Conservation (phyloP, 2,329 filamentous ascomycete genomes). For the Emergomyces africanus region DNA sequence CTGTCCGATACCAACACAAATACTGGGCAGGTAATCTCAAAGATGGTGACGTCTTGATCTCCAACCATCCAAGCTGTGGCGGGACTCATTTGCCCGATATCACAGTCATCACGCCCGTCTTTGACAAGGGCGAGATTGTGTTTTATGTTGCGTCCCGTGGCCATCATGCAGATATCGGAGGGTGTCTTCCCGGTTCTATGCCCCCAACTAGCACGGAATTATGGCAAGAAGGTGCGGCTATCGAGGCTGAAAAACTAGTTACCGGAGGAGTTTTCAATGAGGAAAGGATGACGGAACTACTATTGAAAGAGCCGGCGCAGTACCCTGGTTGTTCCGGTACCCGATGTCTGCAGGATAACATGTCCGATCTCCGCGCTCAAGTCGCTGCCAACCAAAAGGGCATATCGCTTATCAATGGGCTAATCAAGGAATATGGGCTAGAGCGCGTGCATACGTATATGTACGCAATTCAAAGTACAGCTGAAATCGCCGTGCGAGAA, state of each 20-base stretch:
- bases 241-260: constrained; percentile 49
- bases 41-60: constrained; percentile 63
- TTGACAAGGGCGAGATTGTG: constrained; percentile 54
- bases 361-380: constrained; percentile 78
- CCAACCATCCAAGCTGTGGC: constrained; percentile 70
- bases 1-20: constrained; percentile 62
- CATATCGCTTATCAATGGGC: constrained; percentile 58
- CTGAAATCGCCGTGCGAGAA: constrained; percentile 60
- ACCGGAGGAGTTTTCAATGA: constrained; percentile 69
- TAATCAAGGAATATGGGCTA: constrained; percentile 68
- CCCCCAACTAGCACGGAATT: constrained; percentile 44
- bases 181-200: constrained; percentile 72
- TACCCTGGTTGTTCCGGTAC: constrained; percentile 68
- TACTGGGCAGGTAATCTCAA: constrained; percentile 63
- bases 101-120: constrained; percentile 65
- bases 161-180: constrained; percentile 75
- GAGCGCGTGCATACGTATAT: constrained; percentile 73
- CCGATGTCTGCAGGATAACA: constrained; percentile 65
- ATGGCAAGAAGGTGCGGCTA: constrained; percentile 36
- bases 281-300: constrained; percentile 55
- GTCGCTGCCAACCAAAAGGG: constrained; percentile 80
- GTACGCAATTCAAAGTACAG: constrained; percentile 69
- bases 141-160: constrained; percentile 73
- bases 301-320: constrained; percentile 60
- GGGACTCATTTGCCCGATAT: constrained; percentile 71